phyloP scores from a whole-genome alignment of 306 rosid genomes.

The Castanopsis chinensis region DNA sequence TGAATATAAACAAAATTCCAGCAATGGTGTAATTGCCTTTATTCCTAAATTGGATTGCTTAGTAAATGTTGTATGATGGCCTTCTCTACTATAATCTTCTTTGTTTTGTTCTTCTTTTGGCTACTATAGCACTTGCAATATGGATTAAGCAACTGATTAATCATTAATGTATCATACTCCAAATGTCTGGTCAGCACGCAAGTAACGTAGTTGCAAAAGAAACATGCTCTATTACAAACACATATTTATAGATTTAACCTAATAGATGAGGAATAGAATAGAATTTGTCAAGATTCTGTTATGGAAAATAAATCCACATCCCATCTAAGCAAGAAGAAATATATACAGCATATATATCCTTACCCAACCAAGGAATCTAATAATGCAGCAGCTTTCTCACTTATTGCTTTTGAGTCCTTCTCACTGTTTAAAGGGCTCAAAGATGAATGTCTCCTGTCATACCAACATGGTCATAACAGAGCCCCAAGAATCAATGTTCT shows the following conservation, averaged over 20 bases:
- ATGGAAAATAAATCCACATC: not conserved
- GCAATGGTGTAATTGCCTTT: not conserved
- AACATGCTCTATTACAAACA: too few relatives aligned
- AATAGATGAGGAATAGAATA: not conserved
- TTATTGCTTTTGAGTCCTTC: slow-evolving; percentile 45
- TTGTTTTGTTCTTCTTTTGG: not conserved
- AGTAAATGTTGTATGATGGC: not conserved
- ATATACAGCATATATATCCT: slow-evolving; percentile 8
- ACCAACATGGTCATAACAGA: slow-evolving; percentile 20
- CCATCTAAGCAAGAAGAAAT: not conserved
- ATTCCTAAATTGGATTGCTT: not conserved
- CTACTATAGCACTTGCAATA: not conserved
- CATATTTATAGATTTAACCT: not conserved
- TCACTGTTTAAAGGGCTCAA: slow-evolving; percentile 34
- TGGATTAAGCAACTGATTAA: not conserved
- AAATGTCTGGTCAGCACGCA: not conserved
- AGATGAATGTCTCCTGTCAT: slow-evolving; percentile 66
- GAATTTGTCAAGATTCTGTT: not conserved
- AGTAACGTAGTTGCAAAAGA: not conserved
- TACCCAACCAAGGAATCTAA: slow-evolving; percentile 65
- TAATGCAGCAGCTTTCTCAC: slow-evolving; percentile 49
- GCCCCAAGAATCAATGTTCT: not conserved
- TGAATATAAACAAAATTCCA: not conserved
- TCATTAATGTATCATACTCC: not conserved
- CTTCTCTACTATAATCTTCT: not conserved